Evolutionary conservation across 805 yeast genomes (phyloP).

Genomic region (Lachancea fermentati): DNA sequence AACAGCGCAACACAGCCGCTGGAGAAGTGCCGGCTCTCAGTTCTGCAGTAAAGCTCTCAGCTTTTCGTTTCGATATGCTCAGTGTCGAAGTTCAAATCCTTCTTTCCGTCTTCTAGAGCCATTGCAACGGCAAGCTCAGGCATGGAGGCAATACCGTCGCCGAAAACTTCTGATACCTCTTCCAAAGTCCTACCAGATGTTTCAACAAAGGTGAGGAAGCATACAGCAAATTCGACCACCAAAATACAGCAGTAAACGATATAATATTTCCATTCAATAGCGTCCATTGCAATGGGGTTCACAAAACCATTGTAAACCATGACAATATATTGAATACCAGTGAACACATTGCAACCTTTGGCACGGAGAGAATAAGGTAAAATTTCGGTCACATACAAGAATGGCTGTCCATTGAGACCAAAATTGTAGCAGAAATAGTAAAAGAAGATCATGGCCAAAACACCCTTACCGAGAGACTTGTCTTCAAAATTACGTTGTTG

Average conservation of each 20-base stretch:
- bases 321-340: slow-evolving; percentile 20
- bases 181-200: slow-evolving; percentile 37
- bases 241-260: slow-evolving; percentile 33
- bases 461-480: slow-evolving; percentile 40
- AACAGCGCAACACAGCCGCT: too few relatives aligned
- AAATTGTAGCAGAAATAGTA: slow-evolving; percentile 39
- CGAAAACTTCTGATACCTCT: slow-evolving; percentile 36
- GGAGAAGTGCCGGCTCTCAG: too few relatives aligned
- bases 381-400: slow-evolving; percentile 41
- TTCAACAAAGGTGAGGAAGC: slow-evolving; percentile 34
- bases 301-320: slow-evolving; percentile 33
- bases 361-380: slow-evolving; percentile 32
- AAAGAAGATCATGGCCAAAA: slow-evolving; percentile 46
- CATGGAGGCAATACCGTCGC: slow-evolving; percentile 20
- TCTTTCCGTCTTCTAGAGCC: slow-evolving; percentile 10
- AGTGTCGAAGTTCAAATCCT: too few relatives aligned
- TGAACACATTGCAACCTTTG: slow-evolving; percentile 26
- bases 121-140: slow-evolving; percentile 10
- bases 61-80: too few relatives aligned
- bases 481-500: slow-evolving; percentile 38
- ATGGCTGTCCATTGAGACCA: slow-evolving; percentile 43
- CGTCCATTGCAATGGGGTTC: slow-evolving; percentile 36
- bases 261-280: slow-evolving; percentile 34
- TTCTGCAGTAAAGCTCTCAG: too few relatives aligned
- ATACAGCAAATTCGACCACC: slow-evolving; percentile 28